A percentile compares a stretch with the other conserved stretches of the same genome.
These are phyloP conservation scores for Fusarium albidum DNA, from an alignment of 2,329 filamentous ascomycete species.

Conservation along the genomic window DNA sequence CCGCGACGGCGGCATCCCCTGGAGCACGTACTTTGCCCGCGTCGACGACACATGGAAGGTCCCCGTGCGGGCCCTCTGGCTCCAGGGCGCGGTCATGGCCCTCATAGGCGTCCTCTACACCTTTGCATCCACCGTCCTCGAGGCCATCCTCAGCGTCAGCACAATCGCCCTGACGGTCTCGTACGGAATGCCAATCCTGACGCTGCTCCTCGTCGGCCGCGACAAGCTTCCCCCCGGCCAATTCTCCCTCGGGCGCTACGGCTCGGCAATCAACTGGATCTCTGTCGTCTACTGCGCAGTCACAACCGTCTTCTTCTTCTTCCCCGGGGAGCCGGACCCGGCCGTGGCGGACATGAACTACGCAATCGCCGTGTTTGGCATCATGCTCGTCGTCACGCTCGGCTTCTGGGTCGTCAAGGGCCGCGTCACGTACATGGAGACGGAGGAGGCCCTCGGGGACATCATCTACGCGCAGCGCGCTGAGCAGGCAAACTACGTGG, in stretches of 20 bases:
- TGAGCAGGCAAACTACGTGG: constrained; percentile 23
- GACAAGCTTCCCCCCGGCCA: constrained; percentile 57
- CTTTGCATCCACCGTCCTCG: constrained; percentile 61
- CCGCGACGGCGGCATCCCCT: constrained; percentile 60
- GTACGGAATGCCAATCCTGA: constrained; percentile 57
- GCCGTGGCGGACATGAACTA: constrained; percentile 62
- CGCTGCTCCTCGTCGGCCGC: constrained; percentile 58
- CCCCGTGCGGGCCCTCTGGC: constrained; percentile 60
- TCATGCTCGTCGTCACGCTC: constrained; percentile 60
- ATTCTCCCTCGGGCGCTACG: constrained; percentile 56
- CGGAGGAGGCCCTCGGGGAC: constrained; percentile 38
- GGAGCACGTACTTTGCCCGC: constrained; percentile 52
- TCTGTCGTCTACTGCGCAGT: constrained; percentile 60
- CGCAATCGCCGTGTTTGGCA: constrained; percentile 63
- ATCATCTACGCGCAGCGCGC: constrained; percentile 33
- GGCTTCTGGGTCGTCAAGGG: constrained; percentile 61
- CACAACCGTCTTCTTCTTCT: constrained; percentile 65
- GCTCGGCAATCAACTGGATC: constrained; percentile 55
- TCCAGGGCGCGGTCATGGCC: constrained; percentile 53
- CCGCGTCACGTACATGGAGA: constrained; percentile 46
- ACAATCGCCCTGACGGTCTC: constrained; percentile 64
- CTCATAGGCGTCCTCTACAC: constrained; percentile 63
- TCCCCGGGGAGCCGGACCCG: constrained; percentile 56
- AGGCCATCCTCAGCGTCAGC: constrained; percentile 63
- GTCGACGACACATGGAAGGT: constrained; percentile 59